Evolutionary conservation across 163 green algal species (phyloP).

Genomic region (Dunaliella salina): DNA sequence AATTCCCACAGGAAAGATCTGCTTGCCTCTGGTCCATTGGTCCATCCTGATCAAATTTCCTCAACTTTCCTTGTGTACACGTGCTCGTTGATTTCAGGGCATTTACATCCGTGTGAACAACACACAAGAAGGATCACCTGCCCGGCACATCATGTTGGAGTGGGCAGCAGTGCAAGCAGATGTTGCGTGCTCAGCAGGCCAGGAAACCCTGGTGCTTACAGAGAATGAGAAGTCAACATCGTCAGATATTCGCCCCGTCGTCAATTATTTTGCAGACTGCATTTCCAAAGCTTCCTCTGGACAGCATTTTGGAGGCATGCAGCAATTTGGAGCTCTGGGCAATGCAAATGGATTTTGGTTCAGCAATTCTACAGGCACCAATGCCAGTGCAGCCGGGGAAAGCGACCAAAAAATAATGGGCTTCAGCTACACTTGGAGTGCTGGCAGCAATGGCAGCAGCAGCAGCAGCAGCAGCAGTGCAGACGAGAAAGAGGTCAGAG

Average conservation of each 20-base stretch:
- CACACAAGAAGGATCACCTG: background rate
- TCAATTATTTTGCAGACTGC: background rate
- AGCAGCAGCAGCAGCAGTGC: slow-evolving; percentile 4
- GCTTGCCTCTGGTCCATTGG: background rate
- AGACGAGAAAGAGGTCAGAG: background rate
- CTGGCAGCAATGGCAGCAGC: background rate
- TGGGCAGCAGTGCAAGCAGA: background rate
- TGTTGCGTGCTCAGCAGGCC: background rate
- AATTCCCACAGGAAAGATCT: background rate
- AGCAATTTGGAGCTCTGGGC: background rate
- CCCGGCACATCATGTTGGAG: background rate
- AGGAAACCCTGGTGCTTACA: background rate
- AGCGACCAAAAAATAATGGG: background rate
- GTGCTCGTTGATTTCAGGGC: background rate
- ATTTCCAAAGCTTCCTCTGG: background rate
- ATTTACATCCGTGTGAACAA: background rate
- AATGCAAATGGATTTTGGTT: background rate
- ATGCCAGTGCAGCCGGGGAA: background rate
- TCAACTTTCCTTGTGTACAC: background rate
- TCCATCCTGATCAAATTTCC: no score
- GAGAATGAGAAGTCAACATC: background rate
- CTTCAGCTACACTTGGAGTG: background rate
- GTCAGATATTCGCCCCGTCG: no score
- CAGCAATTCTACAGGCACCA: background rate
- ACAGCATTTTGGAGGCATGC: background rate